These are phyloP conservation scores for Paracorniculantispora psalliotae DNA, from an alignment of 2,329 filamentous ascomycete genomes.

Conservation along the genomic window DNA sequence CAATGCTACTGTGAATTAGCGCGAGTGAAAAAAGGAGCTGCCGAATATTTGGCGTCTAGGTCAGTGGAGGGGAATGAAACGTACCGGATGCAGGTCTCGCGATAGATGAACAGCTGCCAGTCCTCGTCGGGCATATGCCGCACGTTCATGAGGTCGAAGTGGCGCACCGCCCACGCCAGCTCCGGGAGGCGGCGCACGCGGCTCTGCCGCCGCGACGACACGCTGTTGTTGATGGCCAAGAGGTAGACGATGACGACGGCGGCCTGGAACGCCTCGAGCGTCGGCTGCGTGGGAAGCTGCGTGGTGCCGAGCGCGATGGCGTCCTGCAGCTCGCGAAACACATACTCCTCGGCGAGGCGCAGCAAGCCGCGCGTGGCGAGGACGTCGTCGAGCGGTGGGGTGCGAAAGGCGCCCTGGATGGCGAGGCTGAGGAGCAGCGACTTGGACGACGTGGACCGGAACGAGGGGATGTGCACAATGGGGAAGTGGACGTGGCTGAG, in stretches of 20 bases:
- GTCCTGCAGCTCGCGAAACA: constrained; percentile 16
- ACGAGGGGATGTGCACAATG: constrained; percentile 23
- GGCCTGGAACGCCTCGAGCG: constrained; percentile 22
- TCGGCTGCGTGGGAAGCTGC: constrained; percentile 4
- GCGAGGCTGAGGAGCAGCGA: constrained; percentile 18
- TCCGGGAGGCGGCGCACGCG: constrained; percentile 17
- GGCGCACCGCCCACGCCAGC: constrained; percentile 19
- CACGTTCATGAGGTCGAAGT: constrained; percentile 15
- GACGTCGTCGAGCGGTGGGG: constrained; percentile 17
- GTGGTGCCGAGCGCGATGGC: constrained; percentile 3
- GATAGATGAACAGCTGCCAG: constrained; percentile 17
- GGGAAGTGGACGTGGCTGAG: constrained; percentile 24
- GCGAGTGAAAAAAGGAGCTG: not conserved
- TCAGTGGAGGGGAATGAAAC: not conserved
- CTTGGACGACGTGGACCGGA: constrained; percentile 15
- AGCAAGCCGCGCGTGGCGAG: constrained; percentile 15
- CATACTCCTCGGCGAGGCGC: constrained; percentile 17
- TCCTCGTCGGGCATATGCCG: constrained; percentile 9
- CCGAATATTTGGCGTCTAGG: too few species aligned
- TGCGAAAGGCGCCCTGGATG: constrained; percentile 18
- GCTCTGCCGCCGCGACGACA: constrained; percentile 14
- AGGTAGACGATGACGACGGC: constrained; percentile 21
- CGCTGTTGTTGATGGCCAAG: constrained; percentile 19
- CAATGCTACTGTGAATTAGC: constrained; percentile 16
- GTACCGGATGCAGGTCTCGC: constrained; percentile 21